phyloP scores from a whole-genome alignment of 305 asterid genomes.

The Stenogyne calaminthoides region DNA sequence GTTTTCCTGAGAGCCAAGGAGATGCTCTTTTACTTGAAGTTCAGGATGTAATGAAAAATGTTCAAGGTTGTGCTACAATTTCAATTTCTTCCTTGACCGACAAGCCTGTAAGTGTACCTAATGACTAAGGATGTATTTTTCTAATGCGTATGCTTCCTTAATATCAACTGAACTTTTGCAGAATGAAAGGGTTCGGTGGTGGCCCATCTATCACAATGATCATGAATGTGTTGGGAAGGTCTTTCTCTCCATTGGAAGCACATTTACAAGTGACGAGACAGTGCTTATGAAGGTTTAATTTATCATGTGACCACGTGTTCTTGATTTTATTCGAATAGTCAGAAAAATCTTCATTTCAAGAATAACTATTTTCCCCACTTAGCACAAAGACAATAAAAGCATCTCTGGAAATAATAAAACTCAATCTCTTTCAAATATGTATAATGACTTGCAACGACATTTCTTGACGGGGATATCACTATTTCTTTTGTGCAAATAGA shows the following conservation, averaged over 20 bases:
- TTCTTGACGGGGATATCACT: background rate
- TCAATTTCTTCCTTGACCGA: constrained; percentile 74
- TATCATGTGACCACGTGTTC: background rate
- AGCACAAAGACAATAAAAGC: background rate
- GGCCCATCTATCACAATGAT: constrained; percentile 78
- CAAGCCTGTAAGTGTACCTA: constrained; percentile 64
- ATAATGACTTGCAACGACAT: background rate
- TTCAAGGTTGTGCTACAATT: constrained; percentile 77
- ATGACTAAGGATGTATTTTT: constrained; percentile 2
- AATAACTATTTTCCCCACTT: background rate
- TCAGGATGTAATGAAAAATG: constrained; percentile 64
- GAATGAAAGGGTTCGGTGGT: constrained; percentile 90
- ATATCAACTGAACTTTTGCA: constrained; percentile 36
- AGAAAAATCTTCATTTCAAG: constrained; percentile 8
- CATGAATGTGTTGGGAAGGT: constrained; percentile 91
- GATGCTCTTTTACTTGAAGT: constrained; percentile 87
- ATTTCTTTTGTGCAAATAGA: constrained; percentile 4
- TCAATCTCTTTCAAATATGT: background rate
- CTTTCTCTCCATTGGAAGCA: constrained; percentile 75
- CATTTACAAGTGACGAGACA: constrained; percentile 72
- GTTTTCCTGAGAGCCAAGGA: constrained; percentile 94
- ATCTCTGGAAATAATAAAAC: background rate
- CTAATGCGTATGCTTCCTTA: constrained; percentile 5
- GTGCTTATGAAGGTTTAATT: constrained; percentile 68
- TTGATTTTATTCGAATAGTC: background rate